phyloP scores from a whole-genome alignment of 2,329 filamentous ascomycete species.

The Dothideomycetes sp. region DNA sequence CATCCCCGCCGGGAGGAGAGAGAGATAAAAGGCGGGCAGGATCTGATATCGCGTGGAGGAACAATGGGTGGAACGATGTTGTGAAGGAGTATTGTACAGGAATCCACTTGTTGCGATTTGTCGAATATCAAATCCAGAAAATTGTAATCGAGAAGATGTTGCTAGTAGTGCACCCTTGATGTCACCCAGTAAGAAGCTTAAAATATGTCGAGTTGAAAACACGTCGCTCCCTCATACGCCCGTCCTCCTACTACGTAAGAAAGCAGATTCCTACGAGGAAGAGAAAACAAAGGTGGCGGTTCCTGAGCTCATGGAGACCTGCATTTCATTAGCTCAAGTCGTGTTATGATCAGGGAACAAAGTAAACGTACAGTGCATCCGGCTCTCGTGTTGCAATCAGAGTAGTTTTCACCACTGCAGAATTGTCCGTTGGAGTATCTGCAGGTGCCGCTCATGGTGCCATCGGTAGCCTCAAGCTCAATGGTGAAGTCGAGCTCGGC shows the following conservation, averaged over 20 bases:
- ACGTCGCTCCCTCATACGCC: no score
- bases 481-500: conserved; percentile 68
- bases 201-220: not conserved
- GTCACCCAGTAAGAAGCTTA: not conserved
- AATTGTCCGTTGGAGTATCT: conserved; percentile 55
- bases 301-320: conserved; percentile 40
- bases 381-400: conserved; percentile 35
- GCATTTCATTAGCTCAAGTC: not conserved
- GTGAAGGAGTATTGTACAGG: no score
- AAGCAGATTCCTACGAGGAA: not conserved
- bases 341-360: not conserved
- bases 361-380: conserved; percentile 69
- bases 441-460: conserved; percentile 44
- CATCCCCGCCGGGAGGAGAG: no score
- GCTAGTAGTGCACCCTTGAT: no score
- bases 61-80: no score
- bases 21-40: no score
- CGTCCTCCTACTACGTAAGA: not conserved
- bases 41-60: no score
- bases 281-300: conserved; percentile 37
- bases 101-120: no score
- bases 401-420: conserved; percentile 36
- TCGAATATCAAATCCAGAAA: no score
- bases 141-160: no score
- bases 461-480: conserved; percentile 56